Evolutionary conservation across 371 early-diverging fungal genomes (phyloP).

Genomic region (Racocetra persica): DNA sequence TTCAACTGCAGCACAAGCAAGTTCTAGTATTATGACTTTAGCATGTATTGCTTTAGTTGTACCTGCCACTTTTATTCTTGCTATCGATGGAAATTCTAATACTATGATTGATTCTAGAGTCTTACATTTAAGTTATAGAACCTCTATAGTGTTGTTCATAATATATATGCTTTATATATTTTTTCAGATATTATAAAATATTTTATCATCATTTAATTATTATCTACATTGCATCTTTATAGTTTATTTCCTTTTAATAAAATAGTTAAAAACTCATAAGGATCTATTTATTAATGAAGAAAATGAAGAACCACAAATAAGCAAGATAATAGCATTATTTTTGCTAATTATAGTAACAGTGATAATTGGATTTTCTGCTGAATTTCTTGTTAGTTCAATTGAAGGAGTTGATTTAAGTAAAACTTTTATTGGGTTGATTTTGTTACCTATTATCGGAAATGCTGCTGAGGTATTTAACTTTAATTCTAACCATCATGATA

Average conservation of each 20-base stretch:
- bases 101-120: slow-evolving; percentile 48
- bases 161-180: slow-evolving; percentile 77
- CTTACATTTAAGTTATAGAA: slow-evolving; percentile 71
- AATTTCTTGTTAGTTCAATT: too few relatives aligned
- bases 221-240: slow-evolving; percentile 73
- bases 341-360: too few relatives aligned
- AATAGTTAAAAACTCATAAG: slow-evolving; percentile 77
- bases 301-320: too few relatives aligned
- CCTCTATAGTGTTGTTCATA: slow-evolving; percentile 74
- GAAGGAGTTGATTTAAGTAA: too few relatives aligned
- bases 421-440: too few relatives aligned
- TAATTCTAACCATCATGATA: too few relatives aligned
- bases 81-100: slow-evolving; percentile 50
- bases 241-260: slow-evolving; percentile 52
- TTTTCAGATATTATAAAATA: slow-evolving; percentile 74
- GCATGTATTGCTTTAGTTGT: slow-evolving; percentile 77
- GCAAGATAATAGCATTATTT: too few relatives aligned
- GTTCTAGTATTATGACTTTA: too few relatives aligned
- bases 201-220: slow-evolving; percentile 69
- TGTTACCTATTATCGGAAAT: too few relatives aligned
- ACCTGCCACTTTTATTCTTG: slow-evolving; percentile 78
- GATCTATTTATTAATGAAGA: slow-evolving; percentile 54
- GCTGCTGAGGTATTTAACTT: too few relatives aligned
- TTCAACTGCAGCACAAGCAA: slow-evolving; percentile 79
- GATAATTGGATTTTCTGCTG: too few relatives aligned